Evolutionary conservation across 148 eudicot species (phyloP).

Genomic region (Nyssa sinensis): DNA sequence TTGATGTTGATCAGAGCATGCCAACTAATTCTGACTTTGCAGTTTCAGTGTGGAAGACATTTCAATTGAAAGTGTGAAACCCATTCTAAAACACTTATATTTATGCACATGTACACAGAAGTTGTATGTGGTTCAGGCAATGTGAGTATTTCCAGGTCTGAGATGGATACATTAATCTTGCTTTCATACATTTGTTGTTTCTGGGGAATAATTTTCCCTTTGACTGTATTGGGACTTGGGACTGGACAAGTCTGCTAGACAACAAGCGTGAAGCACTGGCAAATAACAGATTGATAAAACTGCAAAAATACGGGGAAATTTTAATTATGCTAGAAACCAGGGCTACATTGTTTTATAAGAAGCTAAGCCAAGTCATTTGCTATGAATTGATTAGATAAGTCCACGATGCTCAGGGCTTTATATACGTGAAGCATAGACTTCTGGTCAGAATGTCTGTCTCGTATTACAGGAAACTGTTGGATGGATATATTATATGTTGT

Average conservation of each 20-base stretch:
- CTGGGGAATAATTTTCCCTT: not conserved
- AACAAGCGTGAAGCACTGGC: not conserved
- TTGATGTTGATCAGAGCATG: not conserved
- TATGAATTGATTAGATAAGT: not conserved
- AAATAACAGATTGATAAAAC: not conserved
- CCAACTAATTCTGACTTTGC: not conserved
- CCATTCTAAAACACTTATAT: not conserved
- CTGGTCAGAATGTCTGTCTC: not conserved
- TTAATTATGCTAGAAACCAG: not conserved
- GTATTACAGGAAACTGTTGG: not conserved
- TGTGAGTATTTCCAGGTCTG: not conserved
- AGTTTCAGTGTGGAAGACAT: not conserved
- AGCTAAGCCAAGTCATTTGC: not conserved
- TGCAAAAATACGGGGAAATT: not conserved
- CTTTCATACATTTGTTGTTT: not conserved
- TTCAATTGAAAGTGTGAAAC: not conserved
- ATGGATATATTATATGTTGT: conserved; percentile 7
- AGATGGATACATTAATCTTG: not conserved
- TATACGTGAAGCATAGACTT: not conserved
- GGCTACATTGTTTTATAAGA: not conserved
- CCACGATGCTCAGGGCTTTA: not conserved
- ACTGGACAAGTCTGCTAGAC: not conserved
- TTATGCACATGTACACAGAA: not conserved
- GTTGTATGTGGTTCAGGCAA: not conserved
- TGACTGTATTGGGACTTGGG: not conserved